Evolutionary conservation across 495 filamentous ascomycete species (phyloP).

Genomic region (Hypoxylon intermedium): DNA sequence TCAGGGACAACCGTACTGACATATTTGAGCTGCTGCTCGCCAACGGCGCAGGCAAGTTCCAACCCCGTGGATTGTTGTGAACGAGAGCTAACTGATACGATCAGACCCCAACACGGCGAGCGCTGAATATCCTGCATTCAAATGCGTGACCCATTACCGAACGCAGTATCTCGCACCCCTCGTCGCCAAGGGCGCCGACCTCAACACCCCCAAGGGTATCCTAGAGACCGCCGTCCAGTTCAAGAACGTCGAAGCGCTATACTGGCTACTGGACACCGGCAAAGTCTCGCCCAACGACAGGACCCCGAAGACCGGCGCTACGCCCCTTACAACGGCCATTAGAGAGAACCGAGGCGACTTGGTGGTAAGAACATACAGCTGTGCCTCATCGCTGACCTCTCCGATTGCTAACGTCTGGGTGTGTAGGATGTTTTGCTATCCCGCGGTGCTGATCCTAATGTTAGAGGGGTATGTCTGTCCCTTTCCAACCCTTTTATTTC

Average conservation of each 20-base stretch:
- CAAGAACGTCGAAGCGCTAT: constrained; percentile 56
- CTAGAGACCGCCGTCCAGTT: constrained; percentile 61
- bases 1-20: constrained; percentile 59
- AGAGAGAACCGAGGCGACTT: constrained; percentile 54
- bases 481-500: no score
- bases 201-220: constrained; percentile 59
- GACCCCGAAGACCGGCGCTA: constrained; percentile 52
- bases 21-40: constrained; percentile 59
- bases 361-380: constrained; percentile 34
- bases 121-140: constrained; percentile 62
- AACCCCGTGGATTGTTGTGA: not conserved
- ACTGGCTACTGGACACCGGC: constrained; percentile 56
- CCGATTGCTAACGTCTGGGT: constrained; percentile 1
- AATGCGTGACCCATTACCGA: constrained; percentile 63
- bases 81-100: not conserved
- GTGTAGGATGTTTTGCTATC: constrained; percentile 51
- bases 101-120: constrained; percentile 59
- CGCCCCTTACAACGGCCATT: constrained; percentile 62
- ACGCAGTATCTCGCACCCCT: constrained; percentile 57
- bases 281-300: constrained; percentile 58
- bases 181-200: constrained; percentile 58
- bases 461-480: no score
- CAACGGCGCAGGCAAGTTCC: constrained; percentile 48
- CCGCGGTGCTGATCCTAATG: constrained; percentile 59
- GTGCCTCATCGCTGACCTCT: not conserved